These are phyloP conservation scores for Senna tora DNA, from an alignment of 306 rosid genomes.

Conservation along the genomic window DNA sequence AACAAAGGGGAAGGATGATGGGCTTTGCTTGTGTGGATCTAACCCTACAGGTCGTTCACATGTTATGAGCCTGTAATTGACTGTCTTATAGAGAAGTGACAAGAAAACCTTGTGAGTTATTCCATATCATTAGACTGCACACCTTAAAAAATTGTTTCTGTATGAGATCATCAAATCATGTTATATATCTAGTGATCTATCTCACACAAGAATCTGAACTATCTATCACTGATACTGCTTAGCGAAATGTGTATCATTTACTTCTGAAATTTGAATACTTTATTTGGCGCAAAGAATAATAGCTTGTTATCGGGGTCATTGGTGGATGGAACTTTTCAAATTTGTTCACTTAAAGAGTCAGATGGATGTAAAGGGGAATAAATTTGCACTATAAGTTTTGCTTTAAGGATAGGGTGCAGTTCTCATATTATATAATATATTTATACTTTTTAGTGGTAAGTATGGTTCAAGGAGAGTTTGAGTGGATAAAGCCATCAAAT, in stretches of 20 bases:
- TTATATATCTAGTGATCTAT: slow-evolving; percentile 15
- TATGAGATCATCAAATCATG: background rate
- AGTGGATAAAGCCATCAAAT: background rate
- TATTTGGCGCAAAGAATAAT: background rate
- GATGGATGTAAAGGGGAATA: background rate
- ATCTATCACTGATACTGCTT: background rate
- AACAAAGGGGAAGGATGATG: background rate
- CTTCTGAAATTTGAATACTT: background rate
- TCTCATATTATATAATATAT: no score
- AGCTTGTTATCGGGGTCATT: background rate
- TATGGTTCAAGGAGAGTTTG: background rate
- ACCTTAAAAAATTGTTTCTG: background rate
- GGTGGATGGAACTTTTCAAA: background rate
- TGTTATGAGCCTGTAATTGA: background rate
- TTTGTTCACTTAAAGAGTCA: background rate
- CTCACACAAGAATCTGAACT: background rate
- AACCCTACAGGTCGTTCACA: background rate
- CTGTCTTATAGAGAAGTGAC: background rate
- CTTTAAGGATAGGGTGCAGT: background rate
- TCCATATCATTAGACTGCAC: background rate
- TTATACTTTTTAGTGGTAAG: background rate
- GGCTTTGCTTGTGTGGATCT: background rate
- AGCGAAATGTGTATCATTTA: background rate
- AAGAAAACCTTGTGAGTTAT: background rate
- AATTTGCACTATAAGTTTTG: background rate